Base-by-base conservation (phyloP, 345 rosid genomes). In the Linum lewisii region DNA sequence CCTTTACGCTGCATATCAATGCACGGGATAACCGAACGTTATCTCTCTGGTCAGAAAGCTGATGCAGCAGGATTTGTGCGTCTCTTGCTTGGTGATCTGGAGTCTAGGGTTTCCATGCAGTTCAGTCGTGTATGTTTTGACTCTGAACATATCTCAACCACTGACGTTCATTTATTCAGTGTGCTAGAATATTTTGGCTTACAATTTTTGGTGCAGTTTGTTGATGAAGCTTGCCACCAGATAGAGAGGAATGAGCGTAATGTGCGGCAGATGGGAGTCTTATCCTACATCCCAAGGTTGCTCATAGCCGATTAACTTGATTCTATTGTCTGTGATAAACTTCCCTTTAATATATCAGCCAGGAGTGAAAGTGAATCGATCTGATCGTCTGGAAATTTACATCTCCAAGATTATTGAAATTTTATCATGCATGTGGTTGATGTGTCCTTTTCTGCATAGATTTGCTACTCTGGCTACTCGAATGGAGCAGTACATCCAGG, bases 51-150 rank as follows among this genome's bases (percentile, higher is more conserved):
- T 58, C 99, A 94, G 76, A 92, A 88, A 81, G 98, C 96, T 76
- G 99, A 94, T 79, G 96, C 99, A 58, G 99, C 99, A 59, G 97
- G 99, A 58, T 94, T 94, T 71, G 99, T 94, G 75, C 96, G 97
- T 24, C 82, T 90, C 67, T 78, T 94, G 78, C 97, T 93, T 58
- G 99, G 95, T 49, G 97, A 90, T 72, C 78, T 94, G 63, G 95
- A 94, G 75, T 85, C 95, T 4, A 84, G 85, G 73, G 80, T 94
- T 67, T 94, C 99, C 69, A 73, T 81, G 90, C 99, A 87, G 71
- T 94, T 94, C 51, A 71, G 75, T 66, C 96, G 85, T 57, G 99
- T 93, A 81, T 47, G 89, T 85, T 63, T 55, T 58, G 4, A 18
- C 18, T 72, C 47, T 59, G 50, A 60, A 67, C 59, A 50, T 24